These are phyloP conservation scores for Moniliella sp. DNA, from an alignment of 1,284 basidiomycete genomes.

Conservation along the genomic window DNA sequence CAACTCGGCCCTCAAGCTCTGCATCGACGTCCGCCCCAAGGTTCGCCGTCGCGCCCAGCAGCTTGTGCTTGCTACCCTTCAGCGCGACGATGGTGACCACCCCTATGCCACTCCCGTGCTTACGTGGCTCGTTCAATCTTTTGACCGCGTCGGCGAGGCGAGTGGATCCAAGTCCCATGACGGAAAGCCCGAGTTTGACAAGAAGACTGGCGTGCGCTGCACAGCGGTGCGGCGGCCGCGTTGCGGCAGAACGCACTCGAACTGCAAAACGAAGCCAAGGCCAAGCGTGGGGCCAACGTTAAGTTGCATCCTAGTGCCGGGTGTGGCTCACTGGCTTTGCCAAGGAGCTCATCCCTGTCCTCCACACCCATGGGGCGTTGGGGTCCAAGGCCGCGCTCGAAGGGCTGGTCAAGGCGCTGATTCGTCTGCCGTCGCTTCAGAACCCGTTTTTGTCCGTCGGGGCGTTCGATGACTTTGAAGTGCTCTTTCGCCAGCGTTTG, in stretches of 20 bases:
- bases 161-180: slow-evolving; percentile 38
- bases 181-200: slow-evolving; percentile 41
- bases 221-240: slow-evolving; percentile 17
- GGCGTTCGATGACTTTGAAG: slow-evolving; percentile 27
- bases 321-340: slow-evolving; percentile 9
- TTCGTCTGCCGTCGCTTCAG: slow-evolving; percentile 20
- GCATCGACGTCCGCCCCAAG: slow-evolving; percentile 72
- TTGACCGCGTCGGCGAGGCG: slow-evolving; percentile 48
- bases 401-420: slow-evolving; percentile 9
- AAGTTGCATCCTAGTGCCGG: slow-evolving; percentile 1
- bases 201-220: slow-evolving; percentile 20
- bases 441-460: slow-evolving; percentile 28
- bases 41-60: slow-evolving; percentile 76
- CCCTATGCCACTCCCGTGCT: slow-evolving; percentile 57
- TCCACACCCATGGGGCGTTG: background rate
- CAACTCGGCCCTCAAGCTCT: slow-evolving; percentile 55
- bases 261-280: slow-evolving; percentile 11
- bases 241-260: slow-evolving; percentile 4
- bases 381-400: background rate
- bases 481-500: no score
- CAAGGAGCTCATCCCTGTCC: slow-evolving; percentile 13
- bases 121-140: slow-evolving; percentile 52
- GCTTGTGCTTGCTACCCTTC: slow-evolving; percentile 48
- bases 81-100: slow-evolving; percentile 40
- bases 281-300: no score